These are phyloP conservation scores for Endogone sp. DNA, from an alignment of 192 early-diverging fungal genomes.

Conservation along the genomic window DNA sequence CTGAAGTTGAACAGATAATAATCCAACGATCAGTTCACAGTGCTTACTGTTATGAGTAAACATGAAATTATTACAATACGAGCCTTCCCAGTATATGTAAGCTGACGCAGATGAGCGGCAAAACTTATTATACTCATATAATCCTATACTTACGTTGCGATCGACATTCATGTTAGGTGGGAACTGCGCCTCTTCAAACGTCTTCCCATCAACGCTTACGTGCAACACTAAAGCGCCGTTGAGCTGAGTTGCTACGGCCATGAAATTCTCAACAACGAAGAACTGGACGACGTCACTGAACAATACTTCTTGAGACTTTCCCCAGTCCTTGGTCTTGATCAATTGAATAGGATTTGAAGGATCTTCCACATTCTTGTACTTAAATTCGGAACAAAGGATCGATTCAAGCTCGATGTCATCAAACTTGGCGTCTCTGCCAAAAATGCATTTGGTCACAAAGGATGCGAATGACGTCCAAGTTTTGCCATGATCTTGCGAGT, in stretches of 20 bases:
- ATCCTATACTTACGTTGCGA: slow-evolving; percentile 47
- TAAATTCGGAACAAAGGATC: slow-evolving; percentile 73
- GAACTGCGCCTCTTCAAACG: slow-evolving; percentile 73
- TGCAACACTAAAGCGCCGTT: slow-evolving; percentile 53
- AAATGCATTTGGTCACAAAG: slow-evolving; percentile 84
- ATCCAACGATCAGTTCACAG: too few species aligned
- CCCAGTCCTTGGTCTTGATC: slow-evolving; percentile 39
- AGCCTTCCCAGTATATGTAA: too few species aligned
- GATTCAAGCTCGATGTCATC: slow-evolving; percentile 56
- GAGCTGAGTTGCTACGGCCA: slow-evolving; percentile 64
- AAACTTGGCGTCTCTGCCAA: slow-evolving; percentile 61
- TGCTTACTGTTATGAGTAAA: too few species aligned
- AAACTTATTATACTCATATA: neutral
- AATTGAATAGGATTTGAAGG: slow-evolving; percentile 68
- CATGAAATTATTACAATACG: too few species aligned
- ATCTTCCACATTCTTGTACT: slow-evolving; percentile 44
- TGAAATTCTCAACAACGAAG: slow-evolving; percentile 68
- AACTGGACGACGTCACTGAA: slow-evolving; percentile 65
- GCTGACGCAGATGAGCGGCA: too few species aligned
- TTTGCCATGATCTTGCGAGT: slow-evolving; percentile 67
- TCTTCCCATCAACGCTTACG: slow-evolving; percentile 72
- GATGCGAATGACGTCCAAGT: slow-evolving; percentile 74
- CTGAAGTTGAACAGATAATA: slow-evolving; percentile 23
- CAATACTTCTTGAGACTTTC: slow-evolving; percentile 33
- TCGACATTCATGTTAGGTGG: slow-evolving; percentile 76